Percentiles rank a stretch among this genome's conserved stretches.
These are phyloP conservation scores for Neocucurbitaria cava DNA, from an alignment of 2,329 filamentous ascomycete species.

Conservation along the genomic window DNA sequence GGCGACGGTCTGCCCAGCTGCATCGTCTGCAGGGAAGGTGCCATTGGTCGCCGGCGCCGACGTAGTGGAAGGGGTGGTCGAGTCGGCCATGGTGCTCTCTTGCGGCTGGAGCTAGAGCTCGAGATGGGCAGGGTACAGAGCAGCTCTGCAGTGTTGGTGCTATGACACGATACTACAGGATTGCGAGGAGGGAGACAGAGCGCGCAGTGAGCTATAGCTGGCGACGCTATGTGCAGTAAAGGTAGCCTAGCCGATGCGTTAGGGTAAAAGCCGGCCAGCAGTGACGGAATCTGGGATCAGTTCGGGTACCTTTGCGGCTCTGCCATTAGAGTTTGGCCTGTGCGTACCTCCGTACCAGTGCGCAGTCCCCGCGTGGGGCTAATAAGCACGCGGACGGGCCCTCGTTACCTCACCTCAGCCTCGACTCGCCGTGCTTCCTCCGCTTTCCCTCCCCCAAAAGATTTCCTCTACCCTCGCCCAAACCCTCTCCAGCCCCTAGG, in stretches of 20 bases:
- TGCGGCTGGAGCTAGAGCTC: background rate
- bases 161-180: background rate
- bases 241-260: background rate
- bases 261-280: conserved; percentile 5
- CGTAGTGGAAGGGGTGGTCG: conserved; percentile 7
- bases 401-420: conserved; percentile 5
- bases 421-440: background rate
- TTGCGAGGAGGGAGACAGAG: background rate
- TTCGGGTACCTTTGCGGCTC: conserved; percentile 22
- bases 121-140: background rate
- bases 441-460: background rate
- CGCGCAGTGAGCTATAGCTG: background rate
- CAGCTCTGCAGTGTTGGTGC: background rate
- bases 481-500: background rate
- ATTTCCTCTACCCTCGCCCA: background rate
- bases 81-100: conserved; percentile 28
- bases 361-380: conserved; percentile 9
- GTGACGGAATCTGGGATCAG: conserved; percentile 13
- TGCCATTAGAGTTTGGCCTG: conserved; percentile 6
- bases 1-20: conserved; percentile 46
- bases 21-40: conserved; percentile 38
- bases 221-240: background rate
- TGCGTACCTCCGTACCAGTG: no score
- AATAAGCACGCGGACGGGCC: background rate
- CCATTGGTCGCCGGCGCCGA: conserved; percentile 30